Evolutionary conservation across 345 rosid species (phyloP), one percentile per base, ranked within the genome.

Genomic region (Erucastrum elatum): DNA sequence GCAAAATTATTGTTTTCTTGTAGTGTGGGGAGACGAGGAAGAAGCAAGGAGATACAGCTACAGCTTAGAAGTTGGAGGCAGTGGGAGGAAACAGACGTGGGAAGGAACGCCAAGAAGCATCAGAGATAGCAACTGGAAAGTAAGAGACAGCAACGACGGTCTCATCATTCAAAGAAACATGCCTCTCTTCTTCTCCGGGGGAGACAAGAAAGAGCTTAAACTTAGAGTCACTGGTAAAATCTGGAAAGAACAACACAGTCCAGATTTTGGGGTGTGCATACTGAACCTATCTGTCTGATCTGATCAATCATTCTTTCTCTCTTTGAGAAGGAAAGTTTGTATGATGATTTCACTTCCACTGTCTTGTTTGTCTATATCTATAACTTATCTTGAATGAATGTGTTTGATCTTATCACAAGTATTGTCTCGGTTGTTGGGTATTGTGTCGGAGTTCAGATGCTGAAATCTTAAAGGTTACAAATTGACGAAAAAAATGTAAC

Each of bases 121-220:
- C 65, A 75, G 98, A 65, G 98, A 94, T 79, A 89, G 97, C 77
- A 97, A 94, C 74, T 78, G 90, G 84, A 94, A 94, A 85, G 97
- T 94, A 55, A 85, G 98, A 84, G 98, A 94, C 80, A 94, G 98
- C 82, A 93, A 94, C 6, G 98, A 94, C 0, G 98, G 98, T 85
- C 91, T 94, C 25, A 89, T 91, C 61, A 91, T 94, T 68, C 98
- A 94, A 71, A 82, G 98, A 37, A 92, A 91, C 88, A 93, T 93
- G 96, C 96, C 98, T 9, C 94, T 92, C 61, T 92, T 92, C 87
- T 92, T 92, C 88, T 92, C 98, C 0, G 98, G 98, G 1, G 98
- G 98, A 15, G 98, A 93, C 55, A 85, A 95, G 87, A 93, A 93
- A 81, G 98, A 93, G 86, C 89, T 93, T 74, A 93, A 93, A 80